phyloP scores from a whole-genome alignment of 139 green algal species.

The Volvox africanus region DNA sequence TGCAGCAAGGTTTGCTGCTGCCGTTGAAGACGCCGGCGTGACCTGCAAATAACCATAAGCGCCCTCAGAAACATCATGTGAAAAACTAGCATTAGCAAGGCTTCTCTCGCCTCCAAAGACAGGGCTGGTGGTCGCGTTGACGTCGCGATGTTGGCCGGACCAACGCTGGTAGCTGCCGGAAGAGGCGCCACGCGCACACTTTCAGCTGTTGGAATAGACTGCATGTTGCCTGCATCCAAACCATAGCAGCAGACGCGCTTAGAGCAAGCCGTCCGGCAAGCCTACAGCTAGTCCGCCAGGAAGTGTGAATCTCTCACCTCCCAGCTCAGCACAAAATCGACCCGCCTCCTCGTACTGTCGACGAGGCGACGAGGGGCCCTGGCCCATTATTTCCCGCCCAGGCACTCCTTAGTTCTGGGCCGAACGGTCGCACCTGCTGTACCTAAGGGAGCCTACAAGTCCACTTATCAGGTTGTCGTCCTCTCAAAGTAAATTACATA shows the following conservation, averaged over 20 bases:
- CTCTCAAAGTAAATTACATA: not conserved
- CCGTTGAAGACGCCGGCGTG: not conserved
- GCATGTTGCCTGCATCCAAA: conserved; percentile 21
- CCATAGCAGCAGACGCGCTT: not conserved
- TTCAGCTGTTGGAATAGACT: not conserved
- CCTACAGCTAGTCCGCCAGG: not conserved
- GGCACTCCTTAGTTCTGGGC: not conserved
- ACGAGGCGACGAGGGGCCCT: conserved; percentile 41
- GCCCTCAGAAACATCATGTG: not conserved
- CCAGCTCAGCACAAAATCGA: conserved; percentile 12
- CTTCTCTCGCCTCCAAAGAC: conserved; percentile 2
- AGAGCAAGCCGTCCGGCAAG: not conserved
- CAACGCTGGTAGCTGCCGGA: not conserved
- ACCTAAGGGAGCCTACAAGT: not conserved
- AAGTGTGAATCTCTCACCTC: not conserved
- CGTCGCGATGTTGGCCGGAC: conserved; percentile 8
- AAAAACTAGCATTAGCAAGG: not conserved
- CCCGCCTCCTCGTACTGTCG: conserved; percentile 46
- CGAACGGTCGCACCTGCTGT: not conserved
- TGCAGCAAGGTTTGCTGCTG: not conserved
- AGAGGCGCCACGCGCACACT: not conserved
- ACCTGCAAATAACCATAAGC: not conserved
- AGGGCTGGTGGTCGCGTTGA: conserved; percentile 30
- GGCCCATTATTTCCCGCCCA: conserved; percentile 32
- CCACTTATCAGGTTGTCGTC: not conserved